These are phyloP conservation scores for Wickerhamomyces queroliae DNA, from an alignment of 805 yeast species.

Conservation along the genomic window DNA sequence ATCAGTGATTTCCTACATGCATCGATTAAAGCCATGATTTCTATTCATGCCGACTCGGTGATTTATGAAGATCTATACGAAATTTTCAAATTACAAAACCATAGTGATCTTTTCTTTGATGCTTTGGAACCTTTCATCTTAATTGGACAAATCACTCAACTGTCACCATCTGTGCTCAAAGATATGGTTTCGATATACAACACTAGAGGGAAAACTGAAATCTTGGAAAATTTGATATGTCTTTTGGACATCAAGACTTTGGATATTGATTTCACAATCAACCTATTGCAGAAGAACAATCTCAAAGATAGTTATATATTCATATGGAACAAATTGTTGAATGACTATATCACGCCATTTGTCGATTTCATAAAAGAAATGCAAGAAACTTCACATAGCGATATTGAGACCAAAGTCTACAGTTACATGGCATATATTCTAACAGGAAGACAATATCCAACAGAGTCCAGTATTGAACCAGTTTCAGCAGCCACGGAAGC, in stretches of 20 bases:
- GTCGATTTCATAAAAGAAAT: constrained; percentile 44
- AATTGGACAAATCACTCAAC: constrained; percentile 33
- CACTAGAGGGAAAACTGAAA: constrained; percentile 32
- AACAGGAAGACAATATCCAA: constrained; percentile 80
- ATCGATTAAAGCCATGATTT: constrained; percentile 35
- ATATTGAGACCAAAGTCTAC: constrained; percentile 41
- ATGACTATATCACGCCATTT: constrained; percentile 70
- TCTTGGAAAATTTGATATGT: constrained; percentile 65
- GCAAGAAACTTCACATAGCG: no score
- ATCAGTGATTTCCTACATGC: constrained; percentile 28
- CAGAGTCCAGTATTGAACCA: constrained; percentile 44
- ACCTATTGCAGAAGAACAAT: constrained; percentile 48
- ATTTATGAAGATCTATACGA: constrained; percentile 43
- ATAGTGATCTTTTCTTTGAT: constrained; percentile 40
- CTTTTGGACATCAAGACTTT: constrained; percentile 58
- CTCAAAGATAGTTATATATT: constrained; percentile 60
- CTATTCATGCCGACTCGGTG: constrained; percentile 28
- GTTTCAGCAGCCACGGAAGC: constrained; percentile 30
- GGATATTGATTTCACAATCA: constrained; percentile 73
- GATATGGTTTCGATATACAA: constrained; percentile 51
- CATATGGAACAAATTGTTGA: constrained; percentile 64
- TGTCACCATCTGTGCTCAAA: constrained; percentile 64
- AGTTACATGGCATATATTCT: constrained; percentile 63
- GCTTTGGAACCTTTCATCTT: constrained; percentile 47
- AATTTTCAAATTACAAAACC: constrained; percentile 23